Conservation (phyloP, 306 rosid genomes). For the Vachellia pachyceras region DNA sequence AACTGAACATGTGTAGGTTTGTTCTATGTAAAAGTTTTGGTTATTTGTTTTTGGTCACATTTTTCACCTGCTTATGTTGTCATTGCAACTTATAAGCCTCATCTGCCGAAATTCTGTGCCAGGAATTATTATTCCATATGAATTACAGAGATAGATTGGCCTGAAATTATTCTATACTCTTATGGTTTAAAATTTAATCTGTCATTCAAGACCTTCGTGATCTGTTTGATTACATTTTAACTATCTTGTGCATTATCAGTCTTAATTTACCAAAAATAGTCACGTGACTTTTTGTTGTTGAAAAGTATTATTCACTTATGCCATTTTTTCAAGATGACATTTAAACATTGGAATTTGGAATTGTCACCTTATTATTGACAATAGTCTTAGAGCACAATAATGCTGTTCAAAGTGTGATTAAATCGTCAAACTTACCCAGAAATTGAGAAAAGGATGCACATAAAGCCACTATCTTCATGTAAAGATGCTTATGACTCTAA, state of each 20-base stretch:
- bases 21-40: background rate
- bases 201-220: background rate
- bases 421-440: background rate
- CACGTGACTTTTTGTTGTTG: background rate
- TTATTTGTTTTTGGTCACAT: background rate
- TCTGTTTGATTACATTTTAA: background rate
- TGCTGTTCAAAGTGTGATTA: background rate
- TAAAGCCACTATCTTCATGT: constrained; percentile 13
- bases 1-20: background rate
- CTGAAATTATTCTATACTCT: background rate
- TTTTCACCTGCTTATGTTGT: background rate
- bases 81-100: constrained; percentile 1
- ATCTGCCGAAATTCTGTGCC: background rate
- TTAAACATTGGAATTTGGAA: background rate
- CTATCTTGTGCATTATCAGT: background rate
- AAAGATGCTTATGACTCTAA: background rate
- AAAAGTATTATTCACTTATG: background rate
- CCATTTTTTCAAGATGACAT: background rate
- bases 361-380: background rate
- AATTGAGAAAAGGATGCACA: constrained; percentile 12
- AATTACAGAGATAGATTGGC: background rate
- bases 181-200: background rate
- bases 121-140: background rate
- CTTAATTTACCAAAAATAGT: background rate
- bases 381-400: background rate